Conservation (phyloP, 2,329 filamentous ascomycete species). For the Triangularia verruculosa region DNA sequence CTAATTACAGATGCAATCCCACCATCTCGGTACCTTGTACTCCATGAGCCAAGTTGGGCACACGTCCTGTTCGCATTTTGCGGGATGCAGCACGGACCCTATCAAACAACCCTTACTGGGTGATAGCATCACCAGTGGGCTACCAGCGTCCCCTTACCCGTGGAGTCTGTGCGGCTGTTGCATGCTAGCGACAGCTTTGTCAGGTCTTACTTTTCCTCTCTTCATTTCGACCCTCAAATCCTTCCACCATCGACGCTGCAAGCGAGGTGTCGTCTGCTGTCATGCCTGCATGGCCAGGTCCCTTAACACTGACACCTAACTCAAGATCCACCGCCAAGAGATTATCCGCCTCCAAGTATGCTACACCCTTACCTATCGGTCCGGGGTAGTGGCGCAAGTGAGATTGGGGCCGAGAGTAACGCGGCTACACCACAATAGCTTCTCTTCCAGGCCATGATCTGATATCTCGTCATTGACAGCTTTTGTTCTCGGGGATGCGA, state of each 20-base stretch:
- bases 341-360: background rate
- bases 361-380: background rate
- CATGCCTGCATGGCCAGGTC: background rate
- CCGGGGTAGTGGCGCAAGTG: background rate
- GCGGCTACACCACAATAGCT: background rate
- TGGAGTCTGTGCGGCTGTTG: background rate
- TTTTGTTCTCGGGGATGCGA: background rate
- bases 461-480: background rate
- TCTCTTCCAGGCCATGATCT: background rate
- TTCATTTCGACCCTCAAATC: background rate
- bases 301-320: background rate
- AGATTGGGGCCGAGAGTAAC: background rate
- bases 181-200: background rate
- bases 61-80: background rate
- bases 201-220: background rate
- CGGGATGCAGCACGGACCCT: constrained; percentile 11
- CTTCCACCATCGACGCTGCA: background rate
- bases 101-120: constrained; percentile 8
- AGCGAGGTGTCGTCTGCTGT: background rate
- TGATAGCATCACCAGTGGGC: background rate
- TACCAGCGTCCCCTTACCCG: background rate
- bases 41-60: background rate
- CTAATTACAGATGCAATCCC: background rate
- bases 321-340: background rate
- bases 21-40: background rate